Evolutionary conservation across 1,284 basidiomycete species (phyloP).

Genomic region (Pyrrhoderma lamaoense): DNA sequence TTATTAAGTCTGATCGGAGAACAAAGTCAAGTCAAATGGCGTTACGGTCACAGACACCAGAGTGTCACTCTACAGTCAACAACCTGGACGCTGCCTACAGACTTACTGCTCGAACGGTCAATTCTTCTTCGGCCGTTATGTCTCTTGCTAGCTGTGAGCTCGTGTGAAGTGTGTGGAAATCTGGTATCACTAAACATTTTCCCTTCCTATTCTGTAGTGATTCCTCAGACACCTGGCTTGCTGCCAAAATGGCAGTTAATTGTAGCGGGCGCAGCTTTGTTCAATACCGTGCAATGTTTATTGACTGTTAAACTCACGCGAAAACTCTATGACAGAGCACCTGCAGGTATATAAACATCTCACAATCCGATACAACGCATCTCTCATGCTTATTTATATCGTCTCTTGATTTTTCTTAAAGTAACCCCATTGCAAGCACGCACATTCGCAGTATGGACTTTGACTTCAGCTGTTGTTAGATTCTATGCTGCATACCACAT

Average conservation of each 20-base stretch:
- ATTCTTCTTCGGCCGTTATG: neutral
- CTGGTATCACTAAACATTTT: slow-evolving; percentile 4
- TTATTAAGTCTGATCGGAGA: too few relatives aligned
- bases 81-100: too few relatives aligned
- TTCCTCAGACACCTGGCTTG: slow-evolving; percentile 59
- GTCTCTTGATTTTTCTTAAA: slow-evolving; percentile 29
- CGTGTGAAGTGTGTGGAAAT: neutral
- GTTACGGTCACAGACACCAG: too few relatives aligned
- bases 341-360: slow-evolving; percentile 40
- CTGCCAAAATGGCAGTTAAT: slow-evolving; percentile 85
- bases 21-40: too few relatives aligned
- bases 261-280: slow-evolving; percentile 65
- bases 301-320: slow-evolving; percentile 70
- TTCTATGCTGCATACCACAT: slow-evolving; percentile 86
- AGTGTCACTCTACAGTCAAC: too few relatives aligned
- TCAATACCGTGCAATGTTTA: slow-evolving; percentile 84
- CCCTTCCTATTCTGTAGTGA: slow-evolving; percentile 37
- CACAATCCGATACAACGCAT: slow-evolving; percentile 16
- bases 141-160: slow-evolving; percentile 6
- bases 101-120: too few relatives aligned
- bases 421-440: slow-evolving; percentile 82
- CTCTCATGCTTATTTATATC: neutral
- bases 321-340: slow-evolving; percentile 63
- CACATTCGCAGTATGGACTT: slow-evolving; percentile 85
- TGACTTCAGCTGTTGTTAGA: slow-evolving; percentile 75